Evolutionary conservation across 164 flowering plant species (phyloP), one percentile per base, ranked within the genome.

Genomic region (Santalum album): DNA sequence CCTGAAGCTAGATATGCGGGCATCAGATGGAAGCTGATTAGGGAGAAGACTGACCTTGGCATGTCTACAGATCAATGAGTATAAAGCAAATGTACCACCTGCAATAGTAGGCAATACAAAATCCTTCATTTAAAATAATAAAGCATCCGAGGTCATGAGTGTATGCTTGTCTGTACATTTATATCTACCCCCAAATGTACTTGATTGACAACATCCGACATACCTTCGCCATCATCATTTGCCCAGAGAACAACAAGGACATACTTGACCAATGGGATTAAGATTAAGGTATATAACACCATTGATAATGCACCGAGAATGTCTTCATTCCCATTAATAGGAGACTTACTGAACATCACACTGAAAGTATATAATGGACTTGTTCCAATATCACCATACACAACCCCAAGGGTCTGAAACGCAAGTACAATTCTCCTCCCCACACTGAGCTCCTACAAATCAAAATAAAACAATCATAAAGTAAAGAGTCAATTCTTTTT

Each of bases 211-310:
- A 48, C 29, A 21, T 38, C 22, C 21, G 48, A 61, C 17, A 49
- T 80, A 92, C 97, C 99, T 94, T 94, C 99, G 54, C 97, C 97
- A 71, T 90, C 88, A 62, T 94, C 99, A 73, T 94, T 87, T 40
- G 96, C 99, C 96, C 84, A 85, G 50, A 94, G 82, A 56, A 90
- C 99, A 71, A 94, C 84, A 51, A 83, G 66, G 46, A 82, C 82
- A 72, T 94, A 94, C 59, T 94, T 94, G 68, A 94, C 62, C 59
- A 94, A 69, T n/a, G 99, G 86, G 67, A 90, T 73, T 74, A 94
- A 68, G 57, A 94, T 83, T 64, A 94, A 70, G 26, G 97, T 87
- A 68, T 94, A 94, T 23, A 94, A 58, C 51, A 94, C 96, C 25
- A 94, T 75, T 2, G 99, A 94, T 22, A 90, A 64, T 52, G 95